A percentile compares a stretch with the other conserved stretches of the same genome.
These are phyloP conservation scores for Pelargonium nanum DNA, from an alignment of 345 rosid genomes.

Conservation along the genomic window DNA sequence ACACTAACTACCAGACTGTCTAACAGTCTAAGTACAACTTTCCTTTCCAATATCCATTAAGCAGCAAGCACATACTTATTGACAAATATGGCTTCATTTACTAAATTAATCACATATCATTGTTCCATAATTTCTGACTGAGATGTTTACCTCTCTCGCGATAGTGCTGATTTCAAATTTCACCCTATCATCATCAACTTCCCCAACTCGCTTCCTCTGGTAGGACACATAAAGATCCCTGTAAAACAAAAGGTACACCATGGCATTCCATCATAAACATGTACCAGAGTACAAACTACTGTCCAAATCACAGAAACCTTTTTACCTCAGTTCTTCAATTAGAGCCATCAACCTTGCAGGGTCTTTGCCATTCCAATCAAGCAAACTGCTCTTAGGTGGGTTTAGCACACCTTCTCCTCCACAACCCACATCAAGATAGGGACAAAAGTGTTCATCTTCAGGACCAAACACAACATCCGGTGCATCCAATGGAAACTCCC, in stretches of 20 bases:
- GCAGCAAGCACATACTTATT: background rate
- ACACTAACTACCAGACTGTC: no score
- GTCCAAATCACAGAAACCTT: constrained; percentile 1
- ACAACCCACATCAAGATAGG: constrained; percentile 19
- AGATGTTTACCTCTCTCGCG: constrained; percentile 63
- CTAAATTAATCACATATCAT: background rate
- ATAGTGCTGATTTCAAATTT: constrained; percentile 85
- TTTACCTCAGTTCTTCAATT: constrained; percentile 68
- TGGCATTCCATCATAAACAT: constrained; percentile 1
- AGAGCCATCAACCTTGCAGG: constrained; percentile 47
- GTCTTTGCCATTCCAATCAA: constrained; percentile 67
- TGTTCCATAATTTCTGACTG: background rate
- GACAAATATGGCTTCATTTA: background rate
- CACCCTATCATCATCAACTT: constrained; percentile 75
- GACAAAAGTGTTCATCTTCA: constrained; percentile 69
- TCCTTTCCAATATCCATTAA: background rate
- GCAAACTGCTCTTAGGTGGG: constrained; percentile 26
- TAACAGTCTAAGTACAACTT: background rate
- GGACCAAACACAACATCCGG: constrained; percentile 84
- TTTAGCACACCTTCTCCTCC: constrained; percentile 27
- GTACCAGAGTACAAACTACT: constrained; percentile 6
- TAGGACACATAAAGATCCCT: constrained; percentile 60
- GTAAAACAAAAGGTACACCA: constrained; percentile 4
- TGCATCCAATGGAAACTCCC: constrained; percentile 55
- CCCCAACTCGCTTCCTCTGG: constrained; percentile 58